These are phyloP conservation scores for Fragaria nilgerrensis DNA, from an alignment of 306 rosid genomes.

Conservation along the genomic window DNA sequence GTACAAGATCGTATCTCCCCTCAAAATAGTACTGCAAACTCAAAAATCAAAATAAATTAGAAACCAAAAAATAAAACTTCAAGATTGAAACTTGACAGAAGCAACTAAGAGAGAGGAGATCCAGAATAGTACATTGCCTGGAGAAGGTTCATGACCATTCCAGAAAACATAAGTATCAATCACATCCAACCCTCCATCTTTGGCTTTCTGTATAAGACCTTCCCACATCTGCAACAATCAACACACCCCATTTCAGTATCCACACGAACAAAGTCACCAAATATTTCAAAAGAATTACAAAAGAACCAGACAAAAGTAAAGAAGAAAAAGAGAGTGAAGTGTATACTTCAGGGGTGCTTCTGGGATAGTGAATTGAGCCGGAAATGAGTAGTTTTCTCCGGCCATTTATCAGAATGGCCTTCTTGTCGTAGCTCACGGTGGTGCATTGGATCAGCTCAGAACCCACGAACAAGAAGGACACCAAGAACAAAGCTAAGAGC, in stretches of 20 bases:
- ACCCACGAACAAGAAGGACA: conserved; percentile 37
- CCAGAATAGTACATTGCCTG: conserved; percentile 65
- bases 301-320: neutral
- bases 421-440: conserved; percentile 69
- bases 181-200: conserved; percentile 90
- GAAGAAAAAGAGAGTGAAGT: conserved; percentile 10
- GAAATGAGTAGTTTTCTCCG: conserved; percentile 78
- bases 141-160: conserved; percentile 96
- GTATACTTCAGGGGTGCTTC: conserved; percentile 91
- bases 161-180: conserved; percentile 94
- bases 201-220: conserved; percentile 80
- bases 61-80: neutral
- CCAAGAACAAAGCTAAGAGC: conserved; percentile 35
- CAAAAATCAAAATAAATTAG: neutral
- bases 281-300: conserved; percentile 6
- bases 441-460: conserved; percentile 48
- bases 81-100: conserved; percentile 17
- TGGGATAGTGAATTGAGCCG: conserved; percentile 96
- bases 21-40: conserved; percentile 78
- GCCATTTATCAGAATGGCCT: conserved; percentile 84
- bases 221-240: conserved; percentile 86
- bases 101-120: conserved; percentile 6
- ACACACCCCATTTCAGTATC: conserved; percentile 26
- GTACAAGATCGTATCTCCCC: conserved; percentile 84
- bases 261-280: neutral